Base-by-base conservation (phyloP, 345 rosid genomes). In the Alliaria petiolata region DNA sequence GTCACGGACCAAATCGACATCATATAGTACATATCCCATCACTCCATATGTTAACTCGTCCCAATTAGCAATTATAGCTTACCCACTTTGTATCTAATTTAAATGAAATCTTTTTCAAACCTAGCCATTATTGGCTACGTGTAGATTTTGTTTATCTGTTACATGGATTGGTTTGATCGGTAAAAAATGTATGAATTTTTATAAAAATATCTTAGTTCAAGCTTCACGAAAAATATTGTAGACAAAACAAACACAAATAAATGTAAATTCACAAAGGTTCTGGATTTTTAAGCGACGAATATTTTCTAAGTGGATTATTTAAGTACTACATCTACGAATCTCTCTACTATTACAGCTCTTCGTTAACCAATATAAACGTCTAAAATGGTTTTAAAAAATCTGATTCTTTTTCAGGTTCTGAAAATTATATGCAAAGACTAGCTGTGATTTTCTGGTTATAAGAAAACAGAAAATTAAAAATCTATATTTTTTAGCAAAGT, bases 1-100 rank as follows among this genome's bases (percentile, higher is more conserved):
- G 71, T 49, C 71, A 76, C 66, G 70, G 75, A 76, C 70, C 79
- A 36, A 69, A 62, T 46, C 75, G 61, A 70, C 67, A 64, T 70
- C 75, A 64, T 70, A 69, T 76, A 57, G 76, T 70, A 76, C 80
- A 64, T 47, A 69, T 63, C 39, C 54, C 71, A 76, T 69, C 71
- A 47, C 61, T 76, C 46, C 61, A 56, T 16, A 63, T 69, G 17
- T 70, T 40, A 57, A 60, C 71, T 76, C 62, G 13, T 62, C 46
- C 71, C 70, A 62, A n/a, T n/a, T n/a, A 45, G 53, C 66, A 69
- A 76, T 63, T 45, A 69, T 62, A 75, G 52, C 59, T 53, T 51
- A 53, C 79, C 61, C 38, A 54, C 75, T 62, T 69, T 69, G 25
- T 62, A 19, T 35, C 11, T 19, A 49, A 50, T 40, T 31, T 58